phyloP scores from a whole-genome alignment of 345 rosid species.

The Murraya paniculata region DNA sequence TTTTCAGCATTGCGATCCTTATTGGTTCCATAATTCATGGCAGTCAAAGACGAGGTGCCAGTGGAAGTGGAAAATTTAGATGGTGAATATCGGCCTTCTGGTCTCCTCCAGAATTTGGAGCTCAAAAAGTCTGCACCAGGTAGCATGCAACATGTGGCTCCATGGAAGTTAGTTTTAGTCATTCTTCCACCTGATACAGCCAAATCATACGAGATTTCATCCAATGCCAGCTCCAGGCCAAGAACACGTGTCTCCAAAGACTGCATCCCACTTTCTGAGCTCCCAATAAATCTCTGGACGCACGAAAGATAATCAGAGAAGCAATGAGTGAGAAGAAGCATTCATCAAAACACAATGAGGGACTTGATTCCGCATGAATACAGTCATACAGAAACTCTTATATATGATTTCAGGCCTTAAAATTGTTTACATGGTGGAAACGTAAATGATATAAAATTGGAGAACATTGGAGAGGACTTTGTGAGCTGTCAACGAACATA shows the following conservation, averaged over 20 bases:
- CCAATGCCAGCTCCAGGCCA: constrained; percentile 82
- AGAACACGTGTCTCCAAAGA: constrained; percentile 85
- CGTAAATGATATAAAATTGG: background rate
- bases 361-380: background rate
- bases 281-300: constrained; percentile 73
- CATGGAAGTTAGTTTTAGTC: constrained; percentile 38
- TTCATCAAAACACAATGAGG: background rate
- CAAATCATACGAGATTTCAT: constrained; percentile 90
- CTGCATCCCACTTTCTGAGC: constrained; percentile 77
- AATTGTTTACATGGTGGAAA: background rate
- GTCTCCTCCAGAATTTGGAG: constrained; percentile 78
- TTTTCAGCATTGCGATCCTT: constrained; percentile 36
- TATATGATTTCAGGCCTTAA: background rate
- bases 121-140: constrained; percentile 67
- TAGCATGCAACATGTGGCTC: constrained; percentile 68
- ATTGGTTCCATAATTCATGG: constrained; percentile 30
- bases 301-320: background rate
- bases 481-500: background rate
- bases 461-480: background rate
- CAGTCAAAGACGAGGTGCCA: constrained; percentile 25
- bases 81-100: constrained; percentile 36
- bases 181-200: constrained; percentile 77
- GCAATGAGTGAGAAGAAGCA: constrained; percentile 11
- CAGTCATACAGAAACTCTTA: background rate
- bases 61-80: constrained; percentile 42